A percentile compares a stretch with the other conserved stretches of the same genome.
These are phyloP conservation scores for Ensete glaucum DNA, from an alignment of 176 grass and related monocot species.

Conservation along the genomic window DNA sequence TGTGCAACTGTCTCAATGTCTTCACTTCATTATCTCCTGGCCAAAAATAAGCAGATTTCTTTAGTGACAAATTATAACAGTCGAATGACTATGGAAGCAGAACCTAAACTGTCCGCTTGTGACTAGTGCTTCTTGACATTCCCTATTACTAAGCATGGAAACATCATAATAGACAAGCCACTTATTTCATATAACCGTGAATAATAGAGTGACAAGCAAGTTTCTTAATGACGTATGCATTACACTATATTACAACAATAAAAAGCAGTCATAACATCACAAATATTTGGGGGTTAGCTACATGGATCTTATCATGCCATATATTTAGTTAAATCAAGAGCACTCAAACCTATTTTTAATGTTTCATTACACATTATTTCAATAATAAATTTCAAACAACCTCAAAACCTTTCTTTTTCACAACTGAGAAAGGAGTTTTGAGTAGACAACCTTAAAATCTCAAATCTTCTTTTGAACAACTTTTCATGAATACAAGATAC, in stretches of 20 bases:
- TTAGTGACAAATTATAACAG: neutral
- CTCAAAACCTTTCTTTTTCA: neutral
- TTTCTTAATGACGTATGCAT: too few relatives aligned
- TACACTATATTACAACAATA: too few relatives aligned
- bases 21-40: conserved; percentile 44
- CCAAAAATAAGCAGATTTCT: conserved; percentile 17
- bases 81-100: neutral
- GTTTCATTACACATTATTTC: too few relatives aligned
- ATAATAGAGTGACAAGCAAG: too few relatives aligned
- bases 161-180: neutral
- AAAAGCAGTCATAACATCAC: too few relatives aligned
- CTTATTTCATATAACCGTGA: neutral
- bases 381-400: neutral
- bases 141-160: neutral
- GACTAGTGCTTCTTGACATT: neutral
- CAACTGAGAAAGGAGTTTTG: neutral
- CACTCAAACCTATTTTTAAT: too few relatives aligned
- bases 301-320: too few relatives aligned
- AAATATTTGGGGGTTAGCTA: too few relatives aligned
- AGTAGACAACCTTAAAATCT: too few relatives aligned
- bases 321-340: too few relatives aligned
- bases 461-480: too few relatives aligned
- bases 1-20: conserved; percentile 27
- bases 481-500: too few relatives aligned
- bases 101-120: neutral